A percentile compares a stretch with the other conserved stretches of the same genome.
Evolutionary conservation across 2,329 filamentous ascomycete genomes (phyloP).

Genomic region (Fusarium siculi): DNA sequence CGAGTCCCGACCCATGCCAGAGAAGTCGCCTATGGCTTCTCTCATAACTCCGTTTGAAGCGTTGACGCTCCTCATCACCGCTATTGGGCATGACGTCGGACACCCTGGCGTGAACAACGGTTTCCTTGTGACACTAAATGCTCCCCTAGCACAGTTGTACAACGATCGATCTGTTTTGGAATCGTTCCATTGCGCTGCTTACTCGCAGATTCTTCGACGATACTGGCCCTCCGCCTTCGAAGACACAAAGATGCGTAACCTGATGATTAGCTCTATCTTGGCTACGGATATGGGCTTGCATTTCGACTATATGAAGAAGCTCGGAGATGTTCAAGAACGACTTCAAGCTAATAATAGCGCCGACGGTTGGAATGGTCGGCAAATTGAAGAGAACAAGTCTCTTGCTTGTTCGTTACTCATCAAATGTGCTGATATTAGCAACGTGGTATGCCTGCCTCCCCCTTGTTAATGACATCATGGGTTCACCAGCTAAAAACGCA

Average conservation of each 20-base stretch:
- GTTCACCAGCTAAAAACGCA: slow-evolving; percentile 37
- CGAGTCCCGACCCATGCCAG: slow-evolving; percentile 42
- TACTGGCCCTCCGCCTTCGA: slow-evolving; percentile 90
- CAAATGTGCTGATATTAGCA: slow-evolving; percentile 98
- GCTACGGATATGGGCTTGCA: slow-evolving; percentile 98
- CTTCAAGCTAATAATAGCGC: slow-evolving; percentile 73
- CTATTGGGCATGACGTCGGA: slow-evolving; percentile 97
- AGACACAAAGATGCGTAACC: slow-evolving; percentile 80
- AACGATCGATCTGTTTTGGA: slow-evolving; percentile 97
- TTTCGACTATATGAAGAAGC: slow-evolving; percentile 93
- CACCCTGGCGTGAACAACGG: slow-evolving; percentile 99
- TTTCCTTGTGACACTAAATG: slow-evolving; percentile 90
- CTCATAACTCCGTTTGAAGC: slow-evolving; percentile 89
- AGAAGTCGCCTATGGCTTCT: slow-evolving; percentile 74
- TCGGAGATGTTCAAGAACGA: slow-evolving; percentile 83
- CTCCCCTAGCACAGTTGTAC: slow-evolving; percentile 92
- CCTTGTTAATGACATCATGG: background rate
- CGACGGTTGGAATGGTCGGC: slow-evolving; percentile 81
- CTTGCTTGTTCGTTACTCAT: slow-evolving; percentile 91
- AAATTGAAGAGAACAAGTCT: slow-evolving; percentile 79
- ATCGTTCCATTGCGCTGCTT: slow-evolving; percentile 97
- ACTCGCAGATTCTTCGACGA: slow-evolving; percentile 91
- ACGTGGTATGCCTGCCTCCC: slow-evolving; percentile 79
- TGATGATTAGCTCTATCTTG: slow-evolving; percentile 98
- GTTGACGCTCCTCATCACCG: slow-evolving; percentile 88